Evolutionary conservation across 1,139 yeast genomes (phyloP).

Genomic region (Hemisphaericaspora subhashii): DNA sequence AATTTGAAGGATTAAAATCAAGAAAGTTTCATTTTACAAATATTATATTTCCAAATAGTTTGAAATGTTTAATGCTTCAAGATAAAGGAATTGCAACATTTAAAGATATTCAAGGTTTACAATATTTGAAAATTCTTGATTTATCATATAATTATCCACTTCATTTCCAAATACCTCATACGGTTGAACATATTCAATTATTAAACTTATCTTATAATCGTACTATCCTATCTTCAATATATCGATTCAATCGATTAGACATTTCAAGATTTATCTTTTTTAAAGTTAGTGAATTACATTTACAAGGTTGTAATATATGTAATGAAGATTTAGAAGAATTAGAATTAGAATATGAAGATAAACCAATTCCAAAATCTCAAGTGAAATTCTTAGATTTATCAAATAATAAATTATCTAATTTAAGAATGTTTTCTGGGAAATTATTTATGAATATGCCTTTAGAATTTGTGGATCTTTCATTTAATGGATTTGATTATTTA

Average conservation of each 20-base stretch:
- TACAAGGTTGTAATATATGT: slow-evolving; percentile 15
- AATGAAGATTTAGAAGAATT: slow-evolving; percentile 15
- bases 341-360: slow-evolving; percentile 9
- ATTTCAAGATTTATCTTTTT: slow-evolving; percentile 12
- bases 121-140: slow-evolving; percentile 6
- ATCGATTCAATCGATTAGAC: slow-evolving; percentile 9
- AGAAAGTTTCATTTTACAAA: slow-evolving; percentile 8
- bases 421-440: slow-evolving; percentile 11
- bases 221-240: slow-evolving; percentile 12
- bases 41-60: slow-evolving; percentile 8
- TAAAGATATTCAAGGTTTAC: slow-evolving; percentile 4
- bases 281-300: slow-evolving; percentile 11
- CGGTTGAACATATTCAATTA: slow-evolving; percentile 3
- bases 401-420: slow-evolving; percentile 12
- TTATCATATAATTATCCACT: slow-evolving; percentile 13
- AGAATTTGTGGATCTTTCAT: slow-evolving; percentile 13
- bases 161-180: slow-evolving; percentile 7
- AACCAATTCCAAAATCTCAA: background rate
- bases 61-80: slow-evolving; percentile 8
- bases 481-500: slow-evolving; percentile 13
- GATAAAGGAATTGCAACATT: slow-evolving; percentile 10
- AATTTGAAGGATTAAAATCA: slow-evolving; percentile 10
- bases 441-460: slow-evolving; percentile 11
- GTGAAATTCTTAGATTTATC: slow-evolving; percentile 11
- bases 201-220: slow-evolving; percentile 14